Evolutionary conservation across 169 alveolate species (phyloP), one percentile per base, ranked within the genome.

Genomic region (Blepharisma undulans): DNA sequence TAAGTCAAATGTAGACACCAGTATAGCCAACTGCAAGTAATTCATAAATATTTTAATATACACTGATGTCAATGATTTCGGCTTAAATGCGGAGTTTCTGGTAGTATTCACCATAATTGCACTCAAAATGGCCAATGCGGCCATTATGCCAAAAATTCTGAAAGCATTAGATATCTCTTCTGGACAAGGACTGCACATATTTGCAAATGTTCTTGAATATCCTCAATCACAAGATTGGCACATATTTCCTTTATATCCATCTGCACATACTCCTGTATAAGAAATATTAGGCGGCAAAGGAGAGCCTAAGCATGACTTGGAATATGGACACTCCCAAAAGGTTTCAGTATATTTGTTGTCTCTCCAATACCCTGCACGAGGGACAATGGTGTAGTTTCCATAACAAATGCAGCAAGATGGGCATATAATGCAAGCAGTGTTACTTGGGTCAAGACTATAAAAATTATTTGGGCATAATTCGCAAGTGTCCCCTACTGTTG

Each of bases 301-400:
- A 12, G 84, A 86, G 25, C 71, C 86, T 3, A 29, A 12, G 60
- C 86, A 78, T 0, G 66, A 21, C 14, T 12, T 10, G 1, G 29
- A 12, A 4, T 21, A 8, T 2, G 25, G 71, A 22, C 86, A 78
- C 34, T 32, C 18, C 29, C 34, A 78, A 22, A 78, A 27, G 14
- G 7, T 1, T 0, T 78, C 86, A 29, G 86, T 27, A 7, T 10
- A 22, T 0, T 27, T 21, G 14, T 32, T 32, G 2, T 59, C 21
- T 78, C 86, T 78, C 71, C 86, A 78, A 66, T 85, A 94, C 22
- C 95, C 95, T n/a, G 90, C 79, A 71, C 81, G 90, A 3, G 95
- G 94, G 0, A 88, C 92, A 0, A 94, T 92, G 30, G 21, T 30
- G 76, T 18, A 25, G 4, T 92, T 93, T 29, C 96, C 96, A 10